These are phyloP conservation scores for Fusarium sp. DNA, from an alignment of 2,329 filamentous ascomycete genomes.

Conservation along the genomic window DNA sequence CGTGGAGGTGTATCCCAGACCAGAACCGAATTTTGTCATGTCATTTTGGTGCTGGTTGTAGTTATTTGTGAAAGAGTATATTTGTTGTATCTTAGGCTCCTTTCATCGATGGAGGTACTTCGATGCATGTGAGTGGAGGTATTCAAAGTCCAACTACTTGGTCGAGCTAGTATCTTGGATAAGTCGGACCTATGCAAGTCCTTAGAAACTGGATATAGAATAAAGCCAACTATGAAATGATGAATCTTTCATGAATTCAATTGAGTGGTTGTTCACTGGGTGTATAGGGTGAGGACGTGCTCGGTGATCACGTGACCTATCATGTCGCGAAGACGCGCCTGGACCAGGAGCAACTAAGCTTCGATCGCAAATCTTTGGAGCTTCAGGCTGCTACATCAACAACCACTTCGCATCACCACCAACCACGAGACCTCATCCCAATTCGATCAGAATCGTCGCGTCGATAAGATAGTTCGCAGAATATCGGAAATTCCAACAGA, in stretches of 20 bases:
- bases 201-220: too few species aligned
- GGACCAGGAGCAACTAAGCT: constrained; percentile 42
- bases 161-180: too few species aligned
- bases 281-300: constrained; percentile 19
- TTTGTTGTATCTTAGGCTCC: too few species aligned
- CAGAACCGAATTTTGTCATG: too few species aligned
- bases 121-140: too few species aligned
- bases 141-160: too few species aligned
- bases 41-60: too few species aligned
- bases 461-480: background rate
- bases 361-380: constrained; percentile 51
- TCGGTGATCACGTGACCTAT: constrained; percentile 43
- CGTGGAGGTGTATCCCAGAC: too few species aligned
- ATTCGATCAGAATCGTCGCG: constrained; percentile 13
- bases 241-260: background rate
- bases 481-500: constrained; percentile 15
- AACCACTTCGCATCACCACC: constrained; percentile 16
- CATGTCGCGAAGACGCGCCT: constrained; percentile 43
- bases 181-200: too few species aligned
- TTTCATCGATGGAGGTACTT: too few species aligned
- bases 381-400: constrained; percentile 38
- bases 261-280: background rate
- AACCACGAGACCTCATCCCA: constrained; percentile 10
- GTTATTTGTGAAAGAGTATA: too few species aligned
- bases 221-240: background rate